These are phyloP conservation scores for Diaporthe amygdali DNA, from an alignment of 2,329 filamentous ascomycete species.

Conservation along the genomic window DNA sequence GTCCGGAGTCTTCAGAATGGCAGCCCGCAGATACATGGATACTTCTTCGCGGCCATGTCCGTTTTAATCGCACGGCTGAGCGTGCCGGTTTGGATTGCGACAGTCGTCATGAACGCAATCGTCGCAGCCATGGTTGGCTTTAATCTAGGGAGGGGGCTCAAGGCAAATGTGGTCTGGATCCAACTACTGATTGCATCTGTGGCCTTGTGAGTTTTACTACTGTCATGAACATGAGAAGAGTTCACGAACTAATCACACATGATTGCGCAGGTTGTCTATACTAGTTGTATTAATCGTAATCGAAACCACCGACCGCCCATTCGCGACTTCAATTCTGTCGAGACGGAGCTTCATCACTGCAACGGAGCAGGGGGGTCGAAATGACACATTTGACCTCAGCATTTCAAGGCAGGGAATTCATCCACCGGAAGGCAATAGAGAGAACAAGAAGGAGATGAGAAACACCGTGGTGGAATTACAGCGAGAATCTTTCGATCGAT, in stretches of 20 bases:
- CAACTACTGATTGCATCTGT: conserved; percentile 1
- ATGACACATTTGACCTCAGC: conserved; percentile 2
- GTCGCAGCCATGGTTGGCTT: conserved; percentile 16
- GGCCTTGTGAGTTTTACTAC: conserved; percentile 9
- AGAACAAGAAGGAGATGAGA: background rate
- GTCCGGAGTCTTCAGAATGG: conserved; percentile 8
- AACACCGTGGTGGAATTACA: background rate
- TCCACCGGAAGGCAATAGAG: background rate
- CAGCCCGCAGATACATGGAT: conserved; percentile 17
- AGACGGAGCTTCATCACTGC: conserved; percentile 9
- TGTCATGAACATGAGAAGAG: too few relatives aligned
- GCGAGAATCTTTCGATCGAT: background rate
- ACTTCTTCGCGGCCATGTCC: conserved; percentile 15
- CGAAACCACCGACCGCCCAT: conserved; percentile 22
- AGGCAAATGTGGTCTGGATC: conserved; percentile 19
- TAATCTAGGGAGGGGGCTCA: background rate
- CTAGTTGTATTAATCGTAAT: conserved; percentile 5
- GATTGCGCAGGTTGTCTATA: conserved; percentile 9
- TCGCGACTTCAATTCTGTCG: conserved; percentile 18
- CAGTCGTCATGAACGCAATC: conserved; percentile 16
- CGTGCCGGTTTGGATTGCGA: conserved; percentile 17
- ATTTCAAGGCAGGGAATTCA: background rate
- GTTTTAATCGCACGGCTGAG: conserved; percentile 14
- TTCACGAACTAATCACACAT: background rate
- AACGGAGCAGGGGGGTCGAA: background rate